Conservation (phyloP, 2,329 filamentous ascomycete species). For the Clarireedia sp. region DNA sequence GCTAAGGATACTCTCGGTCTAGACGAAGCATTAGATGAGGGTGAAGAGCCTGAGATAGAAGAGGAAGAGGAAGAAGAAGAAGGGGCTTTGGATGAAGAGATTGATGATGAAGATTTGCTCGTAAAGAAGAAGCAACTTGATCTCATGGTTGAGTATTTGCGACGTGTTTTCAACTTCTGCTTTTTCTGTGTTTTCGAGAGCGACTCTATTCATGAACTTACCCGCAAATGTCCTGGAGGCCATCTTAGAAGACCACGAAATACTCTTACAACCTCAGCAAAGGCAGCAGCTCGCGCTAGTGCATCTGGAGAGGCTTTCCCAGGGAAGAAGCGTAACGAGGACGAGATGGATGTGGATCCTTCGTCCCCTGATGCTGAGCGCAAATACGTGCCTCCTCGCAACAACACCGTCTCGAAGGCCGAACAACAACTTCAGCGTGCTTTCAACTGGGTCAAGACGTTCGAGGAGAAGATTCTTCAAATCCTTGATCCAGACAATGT, state of each 20-base stretch:
- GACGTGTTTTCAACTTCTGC: slow-evolving; percentile 96
- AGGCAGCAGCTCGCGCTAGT: slow-evolving; percentile 78
- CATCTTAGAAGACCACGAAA: slow-evolving; percentile 86
- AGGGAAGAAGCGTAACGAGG: slow-evolving; percentile 63
- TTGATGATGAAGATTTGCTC: slow-evolving; percentile 82
- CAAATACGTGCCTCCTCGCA: slow-evolving; percentile 47
- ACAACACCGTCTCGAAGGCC: slow-evolving; percentile 60
- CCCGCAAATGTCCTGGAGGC: slow-evolving; percentile 92
- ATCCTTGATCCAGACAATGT: slow-evolving; percentile 84
- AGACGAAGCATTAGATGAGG: slow-evolving; percentile 54
- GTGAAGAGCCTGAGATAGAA: slow-evolving; percentile 60
- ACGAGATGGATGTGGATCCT: slow-evolving; percentile 47
- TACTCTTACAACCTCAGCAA: slow-evolving; percentile 74
- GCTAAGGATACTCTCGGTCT: slow-evolving; percentile 47
- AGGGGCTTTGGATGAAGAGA: slow-evolving; percentile 60
- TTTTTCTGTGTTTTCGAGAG: slow-evolving; percentile 99
- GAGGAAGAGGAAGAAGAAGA: slow-evolving; percentile 69
- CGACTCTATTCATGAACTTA: slow-evolving; percentile 92
- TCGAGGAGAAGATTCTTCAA: slow-evolving; percentile 92
- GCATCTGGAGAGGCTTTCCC: slow-evolving; percentile 78
- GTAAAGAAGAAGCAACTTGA: slow-evolving; percentile 96
- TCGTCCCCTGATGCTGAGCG: slow-evolving; percentile 62
- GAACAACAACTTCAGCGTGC: slow-evolving; percentile 90
- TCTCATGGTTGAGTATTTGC: slow-evolving; percentile 89
- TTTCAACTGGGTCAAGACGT: slow-evolving; percentile 98